Evolutionary conservation across 2,329 filamentous ascomycete species (phyloP).

Genomic region (Paecilomyces fulvus): DNA sequence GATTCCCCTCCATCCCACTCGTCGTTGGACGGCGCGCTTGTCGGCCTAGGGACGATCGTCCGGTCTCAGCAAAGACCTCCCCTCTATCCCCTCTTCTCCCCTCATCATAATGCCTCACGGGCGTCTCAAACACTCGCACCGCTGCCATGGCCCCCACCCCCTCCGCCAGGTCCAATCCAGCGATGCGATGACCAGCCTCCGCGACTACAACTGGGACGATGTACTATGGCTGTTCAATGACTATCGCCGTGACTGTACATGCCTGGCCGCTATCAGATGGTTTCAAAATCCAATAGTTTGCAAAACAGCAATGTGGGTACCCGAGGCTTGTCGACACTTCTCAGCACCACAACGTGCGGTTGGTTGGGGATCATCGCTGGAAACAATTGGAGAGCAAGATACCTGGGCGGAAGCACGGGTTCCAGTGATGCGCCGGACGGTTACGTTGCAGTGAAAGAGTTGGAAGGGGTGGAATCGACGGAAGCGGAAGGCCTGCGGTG

Average conservation of each 20-base stretch:
- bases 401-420: neutral
- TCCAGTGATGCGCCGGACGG: neutral
- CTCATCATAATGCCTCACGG: neutral
- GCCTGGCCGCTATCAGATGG: neutral
- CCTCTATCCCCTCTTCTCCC: neutral
- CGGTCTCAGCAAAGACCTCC: neutral
- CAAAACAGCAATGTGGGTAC: neutral
- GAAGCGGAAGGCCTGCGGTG: neutral
- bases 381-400: neutral
- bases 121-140: neutral
- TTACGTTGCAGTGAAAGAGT: neutral
- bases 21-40: neutral
- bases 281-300: neutral
- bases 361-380: neutral
- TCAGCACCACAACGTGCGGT: neutral
- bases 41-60: neutral
- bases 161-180: neutral
- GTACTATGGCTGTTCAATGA: neutral
- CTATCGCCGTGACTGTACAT: neutral
- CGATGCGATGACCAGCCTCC: neutral
- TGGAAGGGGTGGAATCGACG: neutral
- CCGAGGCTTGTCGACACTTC: neutral
- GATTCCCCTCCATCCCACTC: neutral
- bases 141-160: neutral
- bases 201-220: neutral